Evolutionary conservation across 768 basidiomycete genomes (phyloP).

Genomic region (Floccularia luteovirens): DNA sequence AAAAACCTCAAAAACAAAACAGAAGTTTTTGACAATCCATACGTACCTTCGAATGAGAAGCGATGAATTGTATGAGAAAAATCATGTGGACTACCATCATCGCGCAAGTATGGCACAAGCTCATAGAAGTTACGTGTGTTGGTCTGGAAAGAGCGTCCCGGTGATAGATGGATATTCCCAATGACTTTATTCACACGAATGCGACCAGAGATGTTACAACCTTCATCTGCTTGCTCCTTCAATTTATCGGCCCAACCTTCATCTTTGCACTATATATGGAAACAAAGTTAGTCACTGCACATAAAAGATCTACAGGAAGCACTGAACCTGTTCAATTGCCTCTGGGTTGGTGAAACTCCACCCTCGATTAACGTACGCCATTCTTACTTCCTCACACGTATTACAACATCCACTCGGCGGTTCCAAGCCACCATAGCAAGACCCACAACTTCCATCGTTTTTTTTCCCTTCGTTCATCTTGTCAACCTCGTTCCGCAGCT

Average conservation of each 20-base stretch:
- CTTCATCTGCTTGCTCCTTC: constrained; percentile 86
- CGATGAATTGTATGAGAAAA: constrained; percentile 86
- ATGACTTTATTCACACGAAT: constrained; percentile 96
- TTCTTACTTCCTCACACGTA: constrained; percentile 90
- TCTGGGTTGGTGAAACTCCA: constrained; percentile 95
- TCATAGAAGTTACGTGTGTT: constrained; percentile 75
- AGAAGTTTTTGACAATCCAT: not conserved
- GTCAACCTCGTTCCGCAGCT: constrained; percentile 85
- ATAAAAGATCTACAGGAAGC: not conserved
- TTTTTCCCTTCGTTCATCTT: constrained; percentile 57
- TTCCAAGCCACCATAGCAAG: constrained; percentile 85
- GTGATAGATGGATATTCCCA: constrained; percentile 92
- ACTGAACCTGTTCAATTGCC: constrained; percentile 83
- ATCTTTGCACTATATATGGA: constrained; percentile 59
- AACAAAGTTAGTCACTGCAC: not conserved
- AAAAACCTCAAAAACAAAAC: not conserved
- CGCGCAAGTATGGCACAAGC: constrained; percentile 89
- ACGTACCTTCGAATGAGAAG: constrained; percentile 62
- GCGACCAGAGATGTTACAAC: constrained; percentile 88
- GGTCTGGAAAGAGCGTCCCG: constrained; percentile 91
- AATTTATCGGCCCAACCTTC: constrained; percentile 96
- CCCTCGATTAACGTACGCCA: constrained; percentile 83
- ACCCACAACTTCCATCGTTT: constrained; percentile 78
- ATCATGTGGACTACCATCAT: constrained; percentile 84
- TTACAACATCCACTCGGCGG: constrained; percentile 87